A percentile compares a stretch with the other conserved stretches of the same genome.
Conservation (phyloP, 306 rosid genomes). For the Medicago lupulina region DNA sequence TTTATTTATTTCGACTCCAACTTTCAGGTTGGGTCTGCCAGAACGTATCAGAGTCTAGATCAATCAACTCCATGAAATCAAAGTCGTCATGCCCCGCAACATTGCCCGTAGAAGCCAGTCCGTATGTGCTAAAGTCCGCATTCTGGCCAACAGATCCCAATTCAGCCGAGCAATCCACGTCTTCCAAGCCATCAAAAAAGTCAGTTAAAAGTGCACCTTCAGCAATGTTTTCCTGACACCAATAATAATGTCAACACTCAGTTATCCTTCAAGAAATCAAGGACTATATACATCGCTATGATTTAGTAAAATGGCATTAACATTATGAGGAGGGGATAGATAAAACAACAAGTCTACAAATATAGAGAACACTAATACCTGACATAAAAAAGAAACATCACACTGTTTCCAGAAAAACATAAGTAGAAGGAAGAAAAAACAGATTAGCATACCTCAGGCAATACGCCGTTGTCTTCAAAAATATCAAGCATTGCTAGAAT, state of each 20-base stretch:
- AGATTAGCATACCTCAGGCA: constrained; percentile 49
- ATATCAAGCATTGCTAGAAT: constrained; percentile 17
- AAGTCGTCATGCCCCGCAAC: neutral
- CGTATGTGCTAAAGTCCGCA: constrained; percentile 16
- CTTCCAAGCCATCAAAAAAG: constrained; percentile 43
- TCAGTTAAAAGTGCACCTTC: constrained; percentile 28
- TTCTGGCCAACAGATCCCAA: constrained; percentile 11
- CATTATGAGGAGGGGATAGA: neutral
- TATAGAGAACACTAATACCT: neutral
- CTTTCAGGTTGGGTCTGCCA: constrained; percentile 18
- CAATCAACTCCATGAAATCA: constrained; percentile 52
- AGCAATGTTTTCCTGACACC: constrained; percentile 11
- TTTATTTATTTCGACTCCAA: neutral
- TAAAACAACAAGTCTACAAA: neutral
- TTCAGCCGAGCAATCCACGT: constrained; percentile 15
- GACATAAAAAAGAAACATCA: neutral
- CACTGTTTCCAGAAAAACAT: constrained; percentile 2
- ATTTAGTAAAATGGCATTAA: neutral
- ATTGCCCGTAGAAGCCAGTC: constrained; percentile 8
- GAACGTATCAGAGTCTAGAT: constrained; percentile 44
- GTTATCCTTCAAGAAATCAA: constrained; percentile 37
- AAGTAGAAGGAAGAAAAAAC: neutral
- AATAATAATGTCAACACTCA: constrained; percentile 22
- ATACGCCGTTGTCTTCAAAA: constrained; percentile 31
- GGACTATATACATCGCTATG: neutral